Evolutionary conservation across 768 basidiomycete genomes (phyloP).

Genomic region (Mycena galericulata): DNA sequence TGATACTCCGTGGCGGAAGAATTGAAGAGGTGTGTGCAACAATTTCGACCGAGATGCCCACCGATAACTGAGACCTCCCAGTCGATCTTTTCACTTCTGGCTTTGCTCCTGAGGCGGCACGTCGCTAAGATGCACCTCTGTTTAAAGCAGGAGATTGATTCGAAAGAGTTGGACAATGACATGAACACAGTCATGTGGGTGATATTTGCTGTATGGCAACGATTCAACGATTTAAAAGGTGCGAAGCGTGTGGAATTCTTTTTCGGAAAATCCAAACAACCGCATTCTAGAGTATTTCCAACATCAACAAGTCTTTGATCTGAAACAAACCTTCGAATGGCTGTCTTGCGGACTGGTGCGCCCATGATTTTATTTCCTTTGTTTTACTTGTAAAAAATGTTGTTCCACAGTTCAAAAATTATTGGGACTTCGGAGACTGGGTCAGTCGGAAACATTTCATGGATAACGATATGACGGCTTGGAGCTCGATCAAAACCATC

Average conservation of each 20-base stretch:
- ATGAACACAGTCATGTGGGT: conserved; percentile 5
- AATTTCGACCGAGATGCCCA: neutral
- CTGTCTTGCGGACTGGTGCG: conserved; percentile 26
- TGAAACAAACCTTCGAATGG: conserved; percentile 22
- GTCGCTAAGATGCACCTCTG: conserved; percentile 22
- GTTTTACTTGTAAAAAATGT: neutral
- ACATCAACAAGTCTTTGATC: conserved; percentile 15
- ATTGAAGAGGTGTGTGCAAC: conserved; percentile 18
- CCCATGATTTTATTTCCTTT: too few species aligned
- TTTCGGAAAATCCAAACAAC: neutral
- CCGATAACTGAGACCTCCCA: neutral
- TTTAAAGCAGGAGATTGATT: conserved; percentile 13
- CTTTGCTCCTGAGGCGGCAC: conserved; percentile 21
- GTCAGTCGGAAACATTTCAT: conserved; percentile 1
- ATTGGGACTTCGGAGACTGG: conserved; percentile 7
- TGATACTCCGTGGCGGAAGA: neutral
- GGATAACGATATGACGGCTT: conserved; percentile 17
- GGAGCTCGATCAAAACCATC: neutral
- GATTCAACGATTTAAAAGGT: conserved; percentile 19
- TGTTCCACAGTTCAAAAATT: conserved; percentile 21
- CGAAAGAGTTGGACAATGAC: conserved; percentile 11
- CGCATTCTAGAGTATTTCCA: conserved; percentile 1
- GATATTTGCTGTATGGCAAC: neutral
- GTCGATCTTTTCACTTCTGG: conserved; percentile 12
- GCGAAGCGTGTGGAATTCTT: neutral